Base-by-base conservation (phyloP, 495 filamentous ascomycete species). In the Aspergillus nanangensis region DNA sequence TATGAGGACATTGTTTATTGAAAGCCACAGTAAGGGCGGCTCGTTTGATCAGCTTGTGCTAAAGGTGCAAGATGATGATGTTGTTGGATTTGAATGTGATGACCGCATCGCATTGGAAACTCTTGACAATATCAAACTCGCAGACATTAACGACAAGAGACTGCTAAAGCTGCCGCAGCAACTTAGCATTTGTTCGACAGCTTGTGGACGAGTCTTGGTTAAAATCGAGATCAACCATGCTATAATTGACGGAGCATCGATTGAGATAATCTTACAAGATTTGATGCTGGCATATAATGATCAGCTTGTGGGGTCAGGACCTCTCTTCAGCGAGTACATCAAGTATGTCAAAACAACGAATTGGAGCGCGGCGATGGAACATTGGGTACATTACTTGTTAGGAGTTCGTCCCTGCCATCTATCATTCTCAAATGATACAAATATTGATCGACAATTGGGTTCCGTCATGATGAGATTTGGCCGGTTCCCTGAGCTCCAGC, bases 141-240 rank as follows among this genome's bases (percentile, higher is more conserved):
- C 47, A 18, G 62, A 66, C 31, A 43, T 50, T 11, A 71, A 67
- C 23, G 55, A 56, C 13, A 66, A 60, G 41, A 62, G 58, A 37
- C 56, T 56, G 18, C 58, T 61, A 5, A 63, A 60, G 25, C 51
- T 70, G 10, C 70, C 70, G 0, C 78, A 81, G 48, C 77, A 80
- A 38, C 41, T 76, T 34, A 70, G 68, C 0, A 60, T 74, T 23
- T 76, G 67, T 46, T 66, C 56, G 36, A 73, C 72, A 3, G 47
- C 45, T 2, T 62, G 51, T 20, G 66, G 65, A 0, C 55, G 59
- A 15, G 63, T 79, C 0, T 50, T 72, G 0, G 52, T 73, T 24
- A 78, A 77, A 45, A 50, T 83, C 18, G 78, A 82, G 50, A 75
- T 83, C 38, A 79, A 82, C 48, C 75, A 79, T 48, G 69, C 76